phyloP scores from a whole-genome alignment of 371 early-diverging fungal genomes.

The Syncephalastrum monosporum region DNA sequence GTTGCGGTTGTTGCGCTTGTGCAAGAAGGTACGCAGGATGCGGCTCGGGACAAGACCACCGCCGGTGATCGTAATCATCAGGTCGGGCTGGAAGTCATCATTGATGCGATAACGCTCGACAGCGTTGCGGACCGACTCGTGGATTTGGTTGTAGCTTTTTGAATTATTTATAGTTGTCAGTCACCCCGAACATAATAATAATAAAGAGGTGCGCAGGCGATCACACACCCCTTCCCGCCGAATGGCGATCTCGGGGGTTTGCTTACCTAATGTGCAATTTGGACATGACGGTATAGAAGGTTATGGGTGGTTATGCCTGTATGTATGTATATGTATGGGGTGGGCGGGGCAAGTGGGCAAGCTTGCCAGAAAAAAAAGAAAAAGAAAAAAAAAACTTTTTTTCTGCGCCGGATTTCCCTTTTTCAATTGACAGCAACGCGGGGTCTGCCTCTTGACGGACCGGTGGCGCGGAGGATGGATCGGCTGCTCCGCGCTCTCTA shows the following conservation, averaged over 20 bases:
- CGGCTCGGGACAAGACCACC: slow-evolving; percentile 77
- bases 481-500: too few species aligned
- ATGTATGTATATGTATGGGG: too few species aligned
- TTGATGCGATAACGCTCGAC: slow-evolving; percentile 58
- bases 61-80: slow-evolving; percentile 63
- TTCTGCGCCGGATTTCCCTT: too few species aligned
- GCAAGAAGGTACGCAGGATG: slow-evolving; percentile 71
- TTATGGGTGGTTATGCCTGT: too few species aligned
- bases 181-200: too few species aligned
- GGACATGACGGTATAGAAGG: slow-evolving; percentile 27
- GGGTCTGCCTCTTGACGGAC: too few species aligned
- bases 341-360: background rate
- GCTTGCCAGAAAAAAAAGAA: slow-evolving; percentile 15
- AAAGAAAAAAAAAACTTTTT: background rate
- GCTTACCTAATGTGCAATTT: slow-evolving; percentile 39
- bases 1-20: slow-evolving; percentile 66
- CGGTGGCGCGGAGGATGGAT: too few species aligned
- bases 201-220: too few species aligned
- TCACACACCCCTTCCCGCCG: background rate
- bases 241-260: background rate
- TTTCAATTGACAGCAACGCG: too few species aligned
- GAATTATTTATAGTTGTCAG: background rate
- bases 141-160: slow-evolving; percentile 71
- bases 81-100: slow-evolving; percentile 64
- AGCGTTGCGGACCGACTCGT: slow-evolving; percentile 60